phyloP scores from a whole-genome alignment of 2,329 filamentous ascomycete species.

The Paecilomyces fulvus region DNA sequence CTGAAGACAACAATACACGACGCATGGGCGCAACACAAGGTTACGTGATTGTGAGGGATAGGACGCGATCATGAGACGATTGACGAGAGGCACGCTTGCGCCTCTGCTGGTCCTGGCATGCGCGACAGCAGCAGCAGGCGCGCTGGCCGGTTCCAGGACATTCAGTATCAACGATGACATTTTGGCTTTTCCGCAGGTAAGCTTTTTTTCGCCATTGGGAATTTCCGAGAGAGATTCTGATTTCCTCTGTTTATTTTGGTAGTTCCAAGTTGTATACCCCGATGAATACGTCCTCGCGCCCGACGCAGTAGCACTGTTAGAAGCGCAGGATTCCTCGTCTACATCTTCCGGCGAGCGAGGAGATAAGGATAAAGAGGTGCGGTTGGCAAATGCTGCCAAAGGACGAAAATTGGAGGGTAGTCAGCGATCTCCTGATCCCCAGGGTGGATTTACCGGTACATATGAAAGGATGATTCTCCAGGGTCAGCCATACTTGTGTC shows the following conservation, averaged over 20 bases:
- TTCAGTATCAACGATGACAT: constrained; percentile 89
- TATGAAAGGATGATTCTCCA: constrained; percentile 71
- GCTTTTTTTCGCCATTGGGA: constrained; percentile 9
- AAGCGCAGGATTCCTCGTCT: constrained; percentile 13
- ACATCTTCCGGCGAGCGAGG: constrained; percentile 48
- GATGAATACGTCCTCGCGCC: constrained; percentile 62
- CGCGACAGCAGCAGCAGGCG: constrained; percentile 22
- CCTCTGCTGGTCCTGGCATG: constrained; percentile 25
- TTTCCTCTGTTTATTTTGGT: constrained; percentile 6
- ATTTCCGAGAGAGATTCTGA: not conserved
- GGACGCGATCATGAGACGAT: constrained; percentile 15
- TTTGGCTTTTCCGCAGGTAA: constrained; percentile 76
- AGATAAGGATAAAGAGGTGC: constrained; percentile 38
- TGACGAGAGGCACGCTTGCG: constrained; percentile 11
- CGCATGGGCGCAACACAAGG: constrained; percentile 3
- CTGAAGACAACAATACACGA: not conserved
- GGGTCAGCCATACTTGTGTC: constrained; percentile 69
- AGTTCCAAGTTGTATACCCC: constrained; percentile 76
- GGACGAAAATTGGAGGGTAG: constrained; percentile 17
- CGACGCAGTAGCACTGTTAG: constrained; percentile 55
- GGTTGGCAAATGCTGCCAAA: not conserved
- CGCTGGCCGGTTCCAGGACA: constrained; percentile 46
- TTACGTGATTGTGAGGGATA: not conserved
- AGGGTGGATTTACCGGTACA: constrained; percentile 13
- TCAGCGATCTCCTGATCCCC: not conserved